Percentiles rank a stretch among this genome's conserved stretches.
These are phyloP conservation scores for Aspergillus bertholletiae DNA, from an alignment of 495 filamentous ascomycete genomes.

Conservation along the genomic window DNA sequence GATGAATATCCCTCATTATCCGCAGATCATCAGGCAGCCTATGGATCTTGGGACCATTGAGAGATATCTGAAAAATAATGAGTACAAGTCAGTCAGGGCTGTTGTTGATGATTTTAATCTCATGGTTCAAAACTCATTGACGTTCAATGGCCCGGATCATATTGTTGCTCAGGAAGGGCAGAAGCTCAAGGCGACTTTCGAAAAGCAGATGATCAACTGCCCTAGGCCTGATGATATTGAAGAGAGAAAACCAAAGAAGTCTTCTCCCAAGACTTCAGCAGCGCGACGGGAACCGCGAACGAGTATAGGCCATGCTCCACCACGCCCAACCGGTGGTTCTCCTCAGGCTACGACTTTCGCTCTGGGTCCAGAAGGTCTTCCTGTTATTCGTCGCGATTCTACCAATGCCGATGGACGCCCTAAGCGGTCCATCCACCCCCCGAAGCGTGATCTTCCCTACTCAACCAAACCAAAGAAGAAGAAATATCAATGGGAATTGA, in stretches of 20 bases:
- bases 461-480: slow-evolving; percentile 84
- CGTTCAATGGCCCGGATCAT: slow-evolving; percentile 81
- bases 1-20: slow-evolving; percentile 69
- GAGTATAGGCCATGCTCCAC: slow-evolving; percentile 29
- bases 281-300: slow-evolving; percentile 53
- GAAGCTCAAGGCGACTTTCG: slow-evolving; percentile 58
- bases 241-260: slow-evolving; percentile 60
- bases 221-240: slow-evolving; percentile 51
- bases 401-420: slow-evolving; percentile 72
- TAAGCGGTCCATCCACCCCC: slow-evolving; percentile 91
- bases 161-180: slow-evolving; percentile 60
- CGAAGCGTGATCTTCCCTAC: slow-evolving; percentile 85
- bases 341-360: slow-evolving; percentile 68
- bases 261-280: slow-evolving; percentile 45
- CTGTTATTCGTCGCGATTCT: slow-evolving; percentile 87
- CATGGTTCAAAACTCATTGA: slow-evolving; percentile 69
- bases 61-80: slow-evolving; percentile 63
- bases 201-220: slow-evolving; percentile 51
- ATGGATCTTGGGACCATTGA: slow-evolving; percentile 87
- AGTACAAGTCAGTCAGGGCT: slow-evolving; percentile 61
- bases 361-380: slow-evolving; percentile 77
- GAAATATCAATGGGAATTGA: slow-evolving; percentile 83
- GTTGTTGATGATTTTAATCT: slow-evolving; percentile 69
- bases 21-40: slow-evolving; percentile 64
- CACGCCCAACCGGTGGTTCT: slow-evolving; percentile 38